A percentile compares a stretch with the other conserved stretches of the same genome.
phyloP scores from a whole-genome alignment of 257 asterid genomes.

The Schizonepeta tenuifolia region DNA sequence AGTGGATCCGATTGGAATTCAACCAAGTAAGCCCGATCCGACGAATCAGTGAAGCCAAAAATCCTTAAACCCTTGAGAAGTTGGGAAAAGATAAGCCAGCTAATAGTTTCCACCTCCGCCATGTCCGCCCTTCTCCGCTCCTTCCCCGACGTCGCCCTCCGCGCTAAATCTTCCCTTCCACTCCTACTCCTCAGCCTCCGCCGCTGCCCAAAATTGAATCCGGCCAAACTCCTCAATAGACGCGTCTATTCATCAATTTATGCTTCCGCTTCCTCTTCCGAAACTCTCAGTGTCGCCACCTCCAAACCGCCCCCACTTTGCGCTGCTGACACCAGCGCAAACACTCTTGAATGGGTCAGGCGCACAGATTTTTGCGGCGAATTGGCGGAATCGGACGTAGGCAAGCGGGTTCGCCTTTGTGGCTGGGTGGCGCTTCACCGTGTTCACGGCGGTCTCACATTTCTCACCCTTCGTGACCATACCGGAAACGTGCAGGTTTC shows the following conservation, averaged over 20 bases:
- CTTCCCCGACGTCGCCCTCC: constrained; percentile 63
- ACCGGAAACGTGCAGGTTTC: constrained; percentile 89
- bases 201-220: constrained; percentile 32
- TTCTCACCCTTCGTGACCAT: constrained; percentile 85
- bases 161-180: constrained; percentile 50
- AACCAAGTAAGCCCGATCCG: background rate
- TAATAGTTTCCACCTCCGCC: constrained; percentile 29
- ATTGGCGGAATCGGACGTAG: constrained; percentile 70
- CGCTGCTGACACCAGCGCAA: constrained; percentile 34
- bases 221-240: constrained; percentile 28
- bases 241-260: constrained; percentile 49
- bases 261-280: constrained; percentile 46
- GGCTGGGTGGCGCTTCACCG: constrained; percentile 99
- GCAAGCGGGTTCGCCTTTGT: constrained; percentile 84
- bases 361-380: constrained; percentile 83
- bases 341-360: constrained; percentile 71
- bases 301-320: constrained; percentile 39
- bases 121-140: constrained; percentile 76
- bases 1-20: constrained; percentile 10
- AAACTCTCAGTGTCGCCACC: constrained; percentile 43
- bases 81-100: constrained; percentile 24
- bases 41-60: no score
- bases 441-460: constrained; percentile 93
- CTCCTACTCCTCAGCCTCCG: constrained; percentile 41
- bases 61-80: constrained; percentile 28